Evolutionary conservation across 2,329 filamentous ascomycete species (phyloP), one percentile per base, ranked within the genome.

Genomic region (Penicillium italicum): DNA sequence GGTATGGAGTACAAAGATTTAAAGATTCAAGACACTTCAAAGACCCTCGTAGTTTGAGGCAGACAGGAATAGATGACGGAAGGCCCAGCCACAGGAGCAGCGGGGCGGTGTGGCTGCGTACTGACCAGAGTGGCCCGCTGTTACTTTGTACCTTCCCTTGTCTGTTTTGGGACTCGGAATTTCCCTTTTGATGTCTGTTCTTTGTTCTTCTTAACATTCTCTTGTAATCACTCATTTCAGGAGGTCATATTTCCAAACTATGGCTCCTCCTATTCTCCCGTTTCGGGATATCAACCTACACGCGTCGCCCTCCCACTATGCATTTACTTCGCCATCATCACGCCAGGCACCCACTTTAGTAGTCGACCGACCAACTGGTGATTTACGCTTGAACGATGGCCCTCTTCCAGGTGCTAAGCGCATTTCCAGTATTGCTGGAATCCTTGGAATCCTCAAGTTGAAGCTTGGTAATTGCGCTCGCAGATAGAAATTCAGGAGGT

Each of bases 251-350:
- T 58, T 44, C 34, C 3, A 63, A 61, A 42, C 10, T 45, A 76
- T 76, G 74, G 62, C 71, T 51, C 60, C 62, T 57, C 64, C 71
- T 51, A 56, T 70, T 52, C 78, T 87, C 53, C 94, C 93, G 22
- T 99, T 92, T 77, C 85, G 93, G 72, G 94, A 99, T 80, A 95
- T 97, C 80, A 99, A 97, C 75, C 86, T 99, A 74, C 91, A 96
- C 76, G 89, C 91, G 63, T 91, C 93, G 50, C 82, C 90, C 67
- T 90, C 93, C 67, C 88, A 94, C 72, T 99, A 99, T 80, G 90
- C 91, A 67, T 99, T 99, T 76, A 92, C 90, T 37, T 99, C 94
- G 28, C 94, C 94, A 28, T 97, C 94, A 0, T 93, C 91, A 4
- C 91, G 92, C 59, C 86, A 92, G 75, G 88, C 92, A 28, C 91